phyloP scores from a whole-genome alignment of 2,329 filamentous ascomycete species.

The Penicillium sp. region DNA sequence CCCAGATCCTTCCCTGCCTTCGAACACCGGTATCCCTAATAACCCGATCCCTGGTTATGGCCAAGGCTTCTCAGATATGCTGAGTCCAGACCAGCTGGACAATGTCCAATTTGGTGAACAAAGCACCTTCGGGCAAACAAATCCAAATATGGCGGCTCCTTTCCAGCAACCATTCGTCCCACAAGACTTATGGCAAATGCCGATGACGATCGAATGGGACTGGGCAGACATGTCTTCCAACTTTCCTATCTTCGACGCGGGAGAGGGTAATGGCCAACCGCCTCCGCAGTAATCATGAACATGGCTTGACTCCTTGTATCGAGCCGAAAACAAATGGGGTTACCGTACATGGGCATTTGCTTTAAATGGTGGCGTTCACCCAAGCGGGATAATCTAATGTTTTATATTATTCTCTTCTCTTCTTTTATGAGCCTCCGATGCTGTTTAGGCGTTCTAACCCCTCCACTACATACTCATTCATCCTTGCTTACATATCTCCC shows the following conservation, averaged over 20 bases:
- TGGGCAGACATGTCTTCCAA: slow-evolving; percentile 56
- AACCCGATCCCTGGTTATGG: slow-evolving; percentile 32
- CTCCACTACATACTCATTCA: neutral
- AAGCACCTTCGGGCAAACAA: slow-evolving; percentile 28
- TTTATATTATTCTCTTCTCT: neutral
- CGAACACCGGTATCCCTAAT: slow-evolving; percentile 23
- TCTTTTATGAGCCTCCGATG: neutral
- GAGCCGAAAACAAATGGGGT: neutral
- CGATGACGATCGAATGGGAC: slow-evolving; percentile 94
- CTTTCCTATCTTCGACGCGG: slow-evolving; percentile 35
- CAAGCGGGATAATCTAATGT: neutral
- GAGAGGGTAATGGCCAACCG: slow-evolving; percentile 22
- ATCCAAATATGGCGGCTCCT: slow-evolving; percentile 37
- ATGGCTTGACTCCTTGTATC: slow-evolving; percentile 11
- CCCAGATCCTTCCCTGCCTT: slow-evolving; percentile 23
- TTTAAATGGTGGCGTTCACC: slow-evolving; percentile 9
- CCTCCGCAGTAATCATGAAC: slow-evolving; percentile 28
- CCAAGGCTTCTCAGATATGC: slow-evolving; percentile 39
- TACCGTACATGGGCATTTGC: neutral
- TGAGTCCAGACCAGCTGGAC: slow-evolving; percentile 37
- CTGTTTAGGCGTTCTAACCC: slow-evolving; percentile 5
- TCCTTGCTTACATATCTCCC: slow-evolving; percentile 5
- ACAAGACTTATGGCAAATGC: slow-evolving; percentile 91
- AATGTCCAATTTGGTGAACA: slow-evolving; percentile 35
- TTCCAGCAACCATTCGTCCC: slow-evolving; percentile 88